Evolutionary conservation across 192 early-diverging fungal genomes (phyloP).

Genomic region (Kappamyces sp.): DNA sequence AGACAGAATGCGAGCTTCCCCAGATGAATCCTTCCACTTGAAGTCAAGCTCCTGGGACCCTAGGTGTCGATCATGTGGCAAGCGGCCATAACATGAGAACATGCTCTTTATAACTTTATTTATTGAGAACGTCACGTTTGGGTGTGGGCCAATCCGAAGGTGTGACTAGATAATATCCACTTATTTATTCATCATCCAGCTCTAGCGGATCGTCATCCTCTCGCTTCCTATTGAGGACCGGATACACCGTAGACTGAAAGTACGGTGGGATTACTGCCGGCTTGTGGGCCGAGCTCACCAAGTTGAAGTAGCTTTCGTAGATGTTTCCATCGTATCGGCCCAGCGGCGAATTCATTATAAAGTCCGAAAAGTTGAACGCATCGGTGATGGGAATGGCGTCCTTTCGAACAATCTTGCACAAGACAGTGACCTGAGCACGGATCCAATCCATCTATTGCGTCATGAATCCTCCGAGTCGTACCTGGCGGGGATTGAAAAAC

Average conservation of each 20-base stretch:
- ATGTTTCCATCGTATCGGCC: constrained; percentile 82
- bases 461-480: constrained; percentile 7
- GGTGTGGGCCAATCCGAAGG: too few relatives aligned
- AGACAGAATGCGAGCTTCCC: too few relatives aligned
- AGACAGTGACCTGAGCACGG: constrained; percentile 53
- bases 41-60: too few relatives aligned
- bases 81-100: too few relatives aligned
- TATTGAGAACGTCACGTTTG: too few relatives aligned
- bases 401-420: constrained; percentile 66
- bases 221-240: constrained; percentile 59
- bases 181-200: constrained; percentile 56
- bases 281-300: constrained; percentile 73
- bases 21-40: too few relatives aligned
- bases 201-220: constrained; percentile 53
- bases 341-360: constrained; percentile 81
- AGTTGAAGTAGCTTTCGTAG: constrained; percentile 70
- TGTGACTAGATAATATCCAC: too few relatives aligned
- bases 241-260: constrained; percentile 72
- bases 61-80: too few relatives aligned
- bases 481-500: constrained; percentile 63
- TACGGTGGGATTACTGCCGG: constrained; percentile 61
- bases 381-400: constrained; percentile 81
- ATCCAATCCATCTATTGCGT: constrained; percentile 59
- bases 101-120: too few relatives aligned
- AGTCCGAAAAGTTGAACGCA: constrained; percentile 83